These are phyloP conservation scores for Hypoxylon fragiforme DNA, from an alignment of 495 filamentous ascomycete genomes.

Conservation along the genomic window DNA sequence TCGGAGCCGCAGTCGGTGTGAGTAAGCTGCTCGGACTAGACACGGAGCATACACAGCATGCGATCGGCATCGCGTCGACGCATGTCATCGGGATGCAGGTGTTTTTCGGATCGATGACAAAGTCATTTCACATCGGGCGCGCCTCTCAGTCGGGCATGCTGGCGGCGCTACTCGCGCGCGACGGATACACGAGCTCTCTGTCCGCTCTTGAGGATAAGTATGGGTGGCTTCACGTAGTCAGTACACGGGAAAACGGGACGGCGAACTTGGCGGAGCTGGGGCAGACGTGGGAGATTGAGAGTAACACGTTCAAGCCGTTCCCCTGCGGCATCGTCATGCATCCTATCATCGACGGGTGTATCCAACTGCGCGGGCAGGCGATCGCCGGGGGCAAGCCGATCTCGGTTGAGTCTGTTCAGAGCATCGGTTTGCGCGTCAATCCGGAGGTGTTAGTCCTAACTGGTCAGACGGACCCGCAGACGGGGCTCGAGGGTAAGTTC, in stretches of 20 bases:
- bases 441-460: conserved; percentile 58
- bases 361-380: conserved; percentile 48
- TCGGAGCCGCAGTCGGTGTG: conserved; percentile 56
- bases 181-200: conserved; percentile 52
- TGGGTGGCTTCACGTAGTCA: conserved; percentile 58
- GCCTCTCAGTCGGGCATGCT: conserved; percentile 55
- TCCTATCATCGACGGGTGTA: conserved; percentile 56
- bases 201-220: conserved; percentile 55
- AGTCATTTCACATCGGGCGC: conserved; percentile 57
- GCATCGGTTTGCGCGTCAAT: conserved; percentile 48
- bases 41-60: conserved; percentile 47
- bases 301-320: conserved; percentile 60
- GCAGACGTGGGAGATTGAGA: conserved; percentile 53
- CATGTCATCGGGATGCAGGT: conserved; percentile 57
- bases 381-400: conserved; percentile 30
- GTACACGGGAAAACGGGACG: conserved; percentile 39
- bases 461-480: conserved; percentile 51
- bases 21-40: conserved; percentile 48
- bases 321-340: conserved; percentile 62
- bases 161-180: conserved; percentile 52
- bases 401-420: conserved; percentile 35
- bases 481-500: conserved; percentile 59
- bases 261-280: conserved; percentile 41
- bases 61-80: conserved; percentile 56
- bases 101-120: conserved; percentile 59